These are phyloP conservation scores for Fusarium sp. DNA, from an alignment of 2,329 filamentous ascomycete genomes.

Conservation along the genomic window DNA sequence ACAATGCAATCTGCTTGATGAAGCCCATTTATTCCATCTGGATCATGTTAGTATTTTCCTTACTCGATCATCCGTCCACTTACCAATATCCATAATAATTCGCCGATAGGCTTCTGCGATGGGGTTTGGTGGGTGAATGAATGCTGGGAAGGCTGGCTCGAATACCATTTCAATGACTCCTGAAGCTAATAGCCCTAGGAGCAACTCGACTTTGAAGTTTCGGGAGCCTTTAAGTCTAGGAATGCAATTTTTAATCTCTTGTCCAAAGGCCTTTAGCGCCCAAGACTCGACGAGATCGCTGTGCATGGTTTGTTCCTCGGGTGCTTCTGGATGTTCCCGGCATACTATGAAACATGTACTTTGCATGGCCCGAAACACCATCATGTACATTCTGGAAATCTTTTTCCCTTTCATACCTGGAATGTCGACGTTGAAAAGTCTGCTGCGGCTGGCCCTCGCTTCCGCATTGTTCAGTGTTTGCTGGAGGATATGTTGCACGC, in stretches of 20 bases:
- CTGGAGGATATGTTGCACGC: neutral
- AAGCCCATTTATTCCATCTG: neutral
- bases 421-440: rapidly evolving
- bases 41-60: neutral
- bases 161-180: neutral
- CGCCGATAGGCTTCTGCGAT: neutral
- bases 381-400: neutral
- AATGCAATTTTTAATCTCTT: neutral
- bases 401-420: neutral
- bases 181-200: neutral
- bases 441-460: rapidly evolving
- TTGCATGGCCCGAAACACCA: neutral
- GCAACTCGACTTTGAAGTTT: neutral
- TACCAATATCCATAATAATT: neutral
- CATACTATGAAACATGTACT: neutral
- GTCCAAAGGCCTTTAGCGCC: neutral
- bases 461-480: neutral
- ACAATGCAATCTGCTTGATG: neutral
- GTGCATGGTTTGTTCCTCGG: rapidly evolving
- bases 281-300: neutral
- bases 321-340: neutral
- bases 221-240: rapidly evolving
- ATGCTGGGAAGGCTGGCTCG: neutral
- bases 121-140: rapidly evolving
- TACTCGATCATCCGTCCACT: neutral